Base-by-base conservation (phyloP, 192 early-diverging fungal genomes). In the Haplosporangium gracile region DNA sequence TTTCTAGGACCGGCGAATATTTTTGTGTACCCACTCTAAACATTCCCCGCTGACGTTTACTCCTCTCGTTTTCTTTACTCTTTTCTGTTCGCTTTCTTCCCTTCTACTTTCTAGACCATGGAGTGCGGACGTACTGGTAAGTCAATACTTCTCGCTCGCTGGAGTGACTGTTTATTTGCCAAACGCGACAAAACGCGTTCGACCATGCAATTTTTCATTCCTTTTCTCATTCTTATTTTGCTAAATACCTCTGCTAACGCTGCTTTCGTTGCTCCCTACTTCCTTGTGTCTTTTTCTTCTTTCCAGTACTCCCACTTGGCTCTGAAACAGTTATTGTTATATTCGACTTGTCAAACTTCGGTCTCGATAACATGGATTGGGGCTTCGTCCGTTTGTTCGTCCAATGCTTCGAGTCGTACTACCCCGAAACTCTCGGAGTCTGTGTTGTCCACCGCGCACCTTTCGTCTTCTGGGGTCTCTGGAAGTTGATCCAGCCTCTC, bases 371-470 rank as follows among this genome's bases (percentile, higher is more conserved):
- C 89, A 95, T 97, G 84, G 84, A 86, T 53, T 86, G 84, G 84
- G 71, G 75, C 32, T 86, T 86, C 70, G 91, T 97, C 75, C 93
- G 94, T 78, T 94, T 97, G 47, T 92, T 97, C 34, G 81, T 97
- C 47, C 89, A 90, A 70, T 95, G 93, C 88, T 93, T 98, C 79
- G 94, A 98, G 87, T 92, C 94, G 65, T 97, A 97, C 88, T 98
- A 98, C 83, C 97, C 97, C 3, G 97, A 98, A 82, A 94, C 92
- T 22, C 91, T 98, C 8, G 97, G 96, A 47, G 84, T 91, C 10
- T 93, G 94, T 51, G 90, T 97, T 11, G 93, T 98, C 53, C 95
- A 98, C 84, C 93, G 94, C 74, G 96, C 97, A 1, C 96, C 97
- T 38, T 98, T 96, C 94, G 90, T 98, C 47, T 98, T 98, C 83